phyloP scores from a whole-genome alignment of 108 stramenopile genomes.

The Skeletonema costatum region DNA sequence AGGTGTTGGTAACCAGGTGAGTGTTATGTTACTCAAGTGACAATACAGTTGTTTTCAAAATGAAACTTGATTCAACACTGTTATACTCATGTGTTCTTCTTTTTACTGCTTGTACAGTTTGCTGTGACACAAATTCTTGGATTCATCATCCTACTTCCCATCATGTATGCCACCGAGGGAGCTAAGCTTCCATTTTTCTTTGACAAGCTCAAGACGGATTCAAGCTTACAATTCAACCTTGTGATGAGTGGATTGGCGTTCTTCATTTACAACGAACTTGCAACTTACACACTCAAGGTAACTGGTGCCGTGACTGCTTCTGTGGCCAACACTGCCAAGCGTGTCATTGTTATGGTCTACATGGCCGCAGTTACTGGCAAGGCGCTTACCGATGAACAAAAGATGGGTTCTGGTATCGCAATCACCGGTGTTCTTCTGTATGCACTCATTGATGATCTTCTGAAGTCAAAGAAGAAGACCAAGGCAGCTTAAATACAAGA shows the following conservation, averaged over 20 bases:
- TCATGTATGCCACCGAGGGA: slow-evolving; percentile 58
- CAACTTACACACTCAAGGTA: slow-evolving; percentile 58
- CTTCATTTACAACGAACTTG: slow-evolving; percentile 69
- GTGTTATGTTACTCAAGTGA: not conserved
- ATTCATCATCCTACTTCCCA: slow-evolving; percentile 56
- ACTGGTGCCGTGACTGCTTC: slow-evolving; percentile 60
- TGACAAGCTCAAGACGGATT: slow-evolving; percentile 45
- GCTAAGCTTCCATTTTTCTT: slow-evolving; percentile 41
- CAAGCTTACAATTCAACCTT: slow-evolving; percentile 56
- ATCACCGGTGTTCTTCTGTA: slow-evolving; percentile 57
- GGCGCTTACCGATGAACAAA: slow-evolving; percentile 57
- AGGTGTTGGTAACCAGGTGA: slow-evolving; percentile 64
- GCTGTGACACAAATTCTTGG: slow-evolving; percentile 59
- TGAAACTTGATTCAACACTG: not conserved
- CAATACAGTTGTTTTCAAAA: not conserved
- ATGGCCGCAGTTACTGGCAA: slow-evolving; percentile 61
- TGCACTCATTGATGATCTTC: slow-evolving; percentile 59
- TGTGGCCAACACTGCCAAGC: slow-evolving; percentile 65
- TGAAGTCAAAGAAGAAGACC: slow-evolving; percentile 47
- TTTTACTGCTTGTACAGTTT: slow-evolving; percentile 23
- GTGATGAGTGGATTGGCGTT: slow-evolving; percentile 55
- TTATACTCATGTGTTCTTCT: not conserved
- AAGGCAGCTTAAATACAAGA: slow-evolving; percentile 22
- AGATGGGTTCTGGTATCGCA: slow-evolving; percentile 52
- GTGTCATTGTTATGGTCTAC: slow-evolving; percentile 62